phyloP scores from a whole-genome alignment of 2,329 filamentous ascomycete species.

The Pseudopyricularia cyperi region DNA sequence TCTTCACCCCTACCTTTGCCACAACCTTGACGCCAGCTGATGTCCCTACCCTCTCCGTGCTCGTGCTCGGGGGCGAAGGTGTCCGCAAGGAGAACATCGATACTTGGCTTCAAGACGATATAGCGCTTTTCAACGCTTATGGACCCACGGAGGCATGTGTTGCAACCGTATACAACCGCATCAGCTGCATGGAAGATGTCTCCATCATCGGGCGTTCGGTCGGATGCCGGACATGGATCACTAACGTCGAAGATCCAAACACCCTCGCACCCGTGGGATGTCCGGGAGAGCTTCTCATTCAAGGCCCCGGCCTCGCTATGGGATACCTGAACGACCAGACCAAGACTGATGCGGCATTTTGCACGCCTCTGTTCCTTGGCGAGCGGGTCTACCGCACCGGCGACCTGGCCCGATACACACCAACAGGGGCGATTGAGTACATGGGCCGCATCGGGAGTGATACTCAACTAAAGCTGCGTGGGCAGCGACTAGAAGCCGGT shows the following conservation, averaged over 20 bases:
- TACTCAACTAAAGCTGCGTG: slow-evolving; percentile 7
- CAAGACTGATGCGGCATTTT: slow-evolving; percentile 71
- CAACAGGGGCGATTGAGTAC: background rate
- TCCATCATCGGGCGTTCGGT: background rate
- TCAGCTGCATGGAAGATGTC: background rate
- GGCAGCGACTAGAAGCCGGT: slow-evolving; percentile 7
- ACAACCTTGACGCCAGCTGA: background rate
- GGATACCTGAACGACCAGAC: slow-evolving; percentile 81
- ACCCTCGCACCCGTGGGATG: background rate
- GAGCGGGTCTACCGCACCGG: slow-evolving; percentile 2
- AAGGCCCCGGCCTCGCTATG: slow-evolving; percentile 62
- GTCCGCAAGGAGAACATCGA: background rate
- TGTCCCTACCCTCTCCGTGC: background rate
- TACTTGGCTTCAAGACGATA: slow-evolving; percentile 8
- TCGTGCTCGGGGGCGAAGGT: background rate
- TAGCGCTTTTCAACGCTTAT: slow-evolving; percentile 24
- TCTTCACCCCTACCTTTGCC: background rate
- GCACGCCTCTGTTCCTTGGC: background rate
- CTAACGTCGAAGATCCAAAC: background rate
- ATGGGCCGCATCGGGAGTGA: slow-evolving; percentile 4
- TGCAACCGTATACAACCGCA: background rate
- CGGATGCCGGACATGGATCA: background rate
- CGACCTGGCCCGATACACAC: background rate
- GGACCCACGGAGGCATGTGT: slow-evolving; percentile 27
- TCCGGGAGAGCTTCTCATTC: slow-evolving; percentile 65